Evolutionary conservation across 768 basidiomycete genomes (phyloP).

Genomic region (Leccinellum albellum): DNA sequence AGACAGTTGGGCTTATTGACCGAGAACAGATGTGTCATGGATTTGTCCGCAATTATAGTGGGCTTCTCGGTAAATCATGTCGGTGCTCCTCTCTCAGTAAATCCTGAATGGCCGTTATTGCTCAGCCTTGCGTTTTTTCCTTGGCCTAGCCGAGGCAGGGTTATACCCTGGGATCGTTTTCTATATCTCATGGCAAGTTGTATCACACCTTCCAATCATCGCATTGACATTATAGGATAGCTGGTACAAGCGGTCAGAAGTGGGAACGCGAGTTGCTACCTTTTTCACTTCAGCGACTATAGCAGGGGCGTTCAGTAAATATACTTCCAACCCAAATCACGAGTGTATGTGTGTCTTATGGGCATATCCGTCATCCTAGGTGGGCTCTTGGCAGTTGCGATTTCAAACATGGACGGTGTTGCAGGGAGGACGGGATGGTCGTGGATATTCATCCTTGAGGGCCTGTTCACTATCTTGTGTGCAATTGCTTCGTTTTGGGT

Average conservation of each 20-base stretch:
- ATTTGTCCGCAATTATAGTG: constrained; percentile 55
- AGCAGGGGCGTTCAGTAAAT: constrained; percentile 69
- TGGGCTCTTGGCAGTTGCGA: constrained; percentile 62
- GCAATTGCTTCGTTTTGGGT: constrained; percentile 65
- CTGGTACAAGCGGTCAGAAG: constrained; percentile 79
- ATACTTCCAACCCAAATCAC: not conserved
- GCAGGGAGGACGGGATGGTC: constrained; percentile 63
- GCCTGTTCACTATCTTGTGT: constrained; percentile 60
- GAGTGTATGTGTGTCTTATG: not conserved
- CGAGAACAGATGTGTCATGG: constrained; percentile 56
- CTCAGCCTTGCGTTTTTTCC: constrained; percentile 55
- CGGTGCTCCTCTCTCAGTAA: not conserved
- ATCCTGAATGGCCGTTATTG: not conserved
- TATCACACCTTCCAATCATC: not conserved
- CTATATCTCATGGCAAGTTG: constrained; percentile 53
- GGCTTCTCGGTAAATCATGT: constrained; percentile 48
- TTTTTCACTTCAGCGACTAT: constrained; percentile 82
- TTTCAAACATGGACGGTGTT: constrained; percentile 67
- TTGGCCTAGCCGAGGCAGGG: constrained; percentile 54
- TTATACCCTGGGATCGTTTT: constrained; percentile 54
- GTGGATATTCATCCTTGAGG: constrained; percentile 76
- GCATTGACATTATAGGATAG: constrained; percentile 29
- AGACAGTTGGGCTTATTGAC: not conserved
- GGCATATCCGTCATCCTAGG: constrained; percentile 33
- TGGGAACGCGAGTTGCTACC: constrained; percentile 64